Conservation (phyloP, 1,284 basidiomycete species). For the Caloboletus firmus region DNA sequence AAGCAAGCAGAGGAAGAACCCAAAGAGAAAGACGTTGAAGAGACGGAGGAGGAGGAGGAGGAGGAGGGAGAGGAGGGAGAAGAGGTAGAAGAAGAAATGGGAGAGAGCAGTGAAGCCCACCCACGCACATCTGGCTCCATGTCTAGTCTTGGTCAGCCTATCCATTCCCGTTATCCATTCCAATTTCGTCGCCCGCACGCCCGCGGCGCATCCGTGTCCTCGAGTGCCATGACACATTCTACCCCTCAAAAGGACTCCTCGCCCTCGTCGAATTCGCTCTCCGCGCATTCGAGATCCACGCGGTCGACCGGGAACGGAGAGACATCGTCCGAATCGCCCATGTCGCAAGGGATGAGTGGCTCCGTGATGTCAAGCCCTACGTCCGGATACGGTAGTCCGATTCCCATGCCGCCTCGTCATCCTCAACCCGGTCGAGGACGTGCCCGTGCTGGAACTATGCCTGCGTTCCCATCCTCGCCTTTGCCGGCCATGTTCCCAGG, state of each 20-base stretch:
- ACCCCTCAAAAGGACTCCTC: slow-evolving; percentile 37
- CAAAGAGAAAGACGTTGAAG: slow-evolving; percentile 40
- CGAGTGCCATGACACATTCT: slow-evolving; percentile 33
- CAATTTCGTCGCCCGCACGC: slow-evolving; percentile 54
- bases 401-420: slow-evolving; percentile 73
- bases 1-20: slow-evolving; percentile 38
- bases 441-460: slow-evolving; percentile 52
- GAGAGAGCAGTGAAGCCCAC: slow-evolving; percentile 43
- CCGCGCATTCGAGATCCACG: slow-evolving; percentile 45
- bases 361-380: slow-evolving; percentile 36
- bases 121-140: slow-evolving; percentile 71
- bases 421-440: slow-evolving; percentile 48
- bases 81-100: slow-evolving; percentile 39
- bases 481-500: slow-evolving; percentile 47
- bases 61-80: slow-evolving; percentile 43
- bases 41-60: slow-evolving; percentile 38
- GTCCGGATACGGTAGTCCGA: slow-evolving; percentile 44
- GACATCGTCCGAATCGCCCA: slow-evolving; percentile 49
- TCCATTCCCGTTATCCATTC: slow-evolving; percentile 70
- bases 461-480: slow-evolving; percentile 44
- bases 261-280: slow-evolving; percentile 44
- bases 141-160: slow-evolving; percentile 76
- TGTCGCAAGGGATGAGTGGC: slow-evolving; percentile 34
- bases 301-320: slow-evolving; percentile 61
- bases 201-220: slow-evolving; percentile 48